Base-by-base conservation (phyloP, 2,329 filamentous ascomycete genomes). In the Hypoxylon sp. region DNA sequence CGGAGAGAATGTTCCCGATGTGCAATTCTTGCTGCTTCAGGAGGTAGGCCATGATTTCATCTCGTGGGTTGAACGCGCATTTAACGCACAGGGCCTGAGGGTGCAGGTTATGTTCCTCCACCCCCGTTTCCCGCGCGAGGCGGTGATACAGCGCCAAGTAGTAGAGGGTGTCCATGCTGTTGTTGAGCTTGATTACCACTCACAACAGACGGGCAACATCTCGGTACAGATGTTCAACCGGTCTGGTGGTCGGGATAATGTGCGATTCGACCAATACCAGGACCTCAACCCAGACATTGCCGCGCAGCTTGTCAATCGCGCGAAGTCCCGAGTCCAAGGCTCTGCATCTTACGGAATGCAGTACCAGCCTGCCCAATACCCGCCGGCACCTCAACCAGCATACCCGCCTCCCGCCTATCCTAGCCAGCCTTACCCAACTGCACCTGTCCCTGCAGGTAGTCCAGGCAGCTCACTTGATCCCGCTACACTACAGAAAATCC, bases 101-200 rank as follows among this genome's bases (percentile, higher is more conserved):
- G 86, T 87, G 9, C 89, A 95, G 63, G 86, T 91, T 13, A 86
- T 96, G 72, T 88, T 89, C 61, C 77, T 97, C 34, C 88, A 86
- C 46, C 86, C 90, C 20, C 84, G 89, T 15, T 83, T 95, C 34
- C 83, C 89, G 12, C 85, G 92, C 55, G 83, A 88, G 25, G 83
- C 87, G 4, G 86, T 96, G n/a, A 83, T 97, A 42, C 86, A 90
- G 60, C 82, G 89, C 42, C 91, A 96, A 67, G 89, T 95, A 26
- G 75, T 92, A 7, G 92, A 97, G 70, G 93, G 94, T 12, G 93
- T 97, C 1, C 81, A 90, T 41, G 93, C 89, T 6, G 89, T 97
- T 9, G 85, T 90, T 4, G 87, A 91, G 63, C 80, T 97, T 9
- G 86, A 89, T 53, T 77, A 84, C 40, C 77, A 79, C 34, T 83